A percentile compares a stretch with the other conserved stretches of the same genome.
Conservation (phyloP, 371 early-diverging fungal species). For the Rhizopus delemar region DNA sequence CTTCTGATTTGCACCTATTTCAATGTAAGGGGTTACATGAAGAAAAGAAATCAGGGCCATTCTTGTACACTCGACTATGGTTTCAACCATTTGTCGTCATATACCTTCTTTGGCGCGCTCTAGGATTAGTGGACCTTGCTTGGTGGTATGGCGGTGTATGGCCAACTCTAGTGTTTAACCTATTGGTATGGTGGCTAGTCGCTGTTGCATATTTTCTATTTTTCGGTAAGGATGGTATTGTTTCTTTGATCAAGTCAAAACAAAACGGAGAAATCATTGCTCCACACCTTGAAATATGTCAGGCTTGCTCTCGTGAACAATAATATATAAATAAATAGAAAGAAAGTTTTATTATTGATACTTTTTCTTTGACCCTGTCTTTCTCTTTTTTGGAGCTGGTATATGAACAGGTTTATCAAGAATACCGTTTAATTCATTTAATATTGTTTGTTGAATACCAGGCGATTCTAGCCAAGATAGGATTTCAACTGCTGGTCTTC, state of each 20-base stretch:
- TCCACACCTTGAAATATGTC: slow-evolving; percentile 3
- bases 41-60: slow-evolving; percentile 1
- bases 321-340: background rate
- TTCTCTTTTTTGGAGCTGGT: slow-evolving; percentile 1
- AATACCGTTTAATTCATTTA: slow-evolving; percentile 38
- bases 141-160: slow-evolving; percentile 47
- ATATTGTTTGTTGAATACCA: slow-evolving; percentile 22
- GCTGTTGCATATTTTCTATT: slow-evolving; percentile 21
- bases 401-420: background rate
- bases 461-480: slow-evolving; percentile 42
- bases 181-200: slow-evolving; percentile 25
- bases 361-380: background rate
- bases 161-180: slow-evolving; percentile 32
- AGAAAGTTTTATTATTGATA: background rate
- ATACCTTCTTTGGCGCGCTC: slow-evolving; percentile 44
- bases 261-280: background rate
- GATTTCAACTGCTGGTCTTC: slow-evolving; percentile 47
- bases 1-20: slow-evolving; percentile 11
- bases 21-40: slow-evolving; percentile 11
- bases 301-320: slow-evolving; percentile 2
- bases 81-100: slow-evolving; percentile 28
- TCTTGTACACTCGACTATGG: slow-evolving; percentile 36
- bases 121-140: slow-evolving; percentile 32
- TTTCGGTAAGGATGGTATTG: slow-evolving; percentile 23
- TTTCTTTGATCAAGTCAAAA: background rate